Conservation (phyloP, 805 yeast species). For the Myxozyma neotropica region DNA sequence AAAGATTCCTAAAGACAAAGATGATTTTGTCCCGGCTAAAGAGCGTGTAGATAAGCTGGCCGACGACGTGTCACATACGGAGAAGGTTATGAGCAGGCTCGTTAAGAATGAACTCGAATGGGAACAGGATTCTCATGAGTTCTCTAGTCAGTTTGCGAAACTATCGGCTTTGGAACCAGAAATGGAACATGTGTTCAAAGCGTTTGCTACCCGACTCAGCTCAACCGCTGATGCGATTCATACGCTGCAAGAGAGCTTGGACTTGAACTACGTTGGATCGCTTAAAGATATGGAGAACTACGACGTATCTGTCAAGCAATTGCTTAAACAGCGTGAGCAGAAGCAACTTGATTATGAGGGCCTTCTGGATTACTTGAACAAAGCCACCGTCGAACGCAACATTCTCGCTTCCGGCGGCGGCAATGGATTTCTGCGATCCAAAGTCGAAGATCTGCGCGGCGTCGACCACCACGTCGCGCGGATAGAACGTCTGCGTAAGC, state of each 20-base stretch:
- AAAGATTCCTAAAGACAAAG: conserved; percentile 61
- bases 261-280: conserved; percentile 78
- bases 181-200: conserved; percentile 44
- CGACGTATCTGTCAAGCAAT: conserved; percentile 60
- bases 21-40: conserved; percentile 79
- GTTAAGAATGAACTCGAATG: conserved; percentile 73
- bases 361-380: conserved; percentile 71
- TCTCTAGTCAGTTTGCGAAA: conserved; percentile 69
- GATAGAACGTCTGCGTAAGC: conserved; percentile 54
- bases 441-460: conserved; percentile 64
- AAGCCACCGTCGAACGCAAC: conserved; percentile 68
- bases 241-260: conserved; percentile 55
- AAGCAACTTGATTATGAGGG: conserved; percentile 91
- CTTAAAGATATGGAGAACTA: conserved; percentile 87
- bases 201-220: conserved; percentile 53
- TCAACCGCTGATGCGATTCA: conserved; percentile 43
- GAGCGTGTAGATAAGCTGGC: conserved; percentile 82
- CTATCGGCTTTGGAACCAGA: conserved; percentile 61
- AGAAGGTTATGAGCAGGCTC: conserved; percentile 72
- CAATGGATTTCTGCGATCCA: conserved; percentile 57
- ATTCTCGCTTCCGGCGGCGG: conserved; percentile 55
- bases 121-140: conserved; percentile 69
- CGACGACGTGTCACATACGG: conserved; percentile 78
- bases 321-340: conserved; percentile 84
- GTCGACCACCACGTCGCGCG: conserved; percentile 61